Conservation (phyloP, 2,329 filamentous ascomycete genomes). For the Ceratocystis variospora region DNA sequence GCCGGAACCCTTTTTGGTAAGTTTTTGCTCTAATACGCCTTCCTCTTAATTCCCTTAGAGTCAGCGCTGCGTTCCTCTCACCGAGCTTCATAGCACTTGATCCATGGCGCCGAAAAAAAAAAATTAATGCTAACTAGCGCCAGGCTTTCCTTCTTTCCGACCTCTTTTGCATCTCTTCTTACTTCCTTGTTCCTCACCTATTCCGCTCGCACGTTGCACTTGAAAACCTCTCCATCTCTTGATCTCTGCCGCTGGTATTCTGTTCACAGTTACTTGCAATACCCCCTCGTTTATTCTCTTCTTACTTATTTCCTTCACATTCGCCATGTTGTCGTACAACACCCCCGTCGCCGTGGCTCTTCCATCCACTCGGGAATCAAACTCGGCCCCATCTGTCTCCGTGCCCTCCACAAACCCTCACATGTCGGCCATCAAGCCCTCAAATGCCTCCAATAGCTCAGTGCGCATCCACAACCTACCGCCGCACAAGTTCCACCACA, state of each 20-base stretch:
- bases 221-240: not conserved
- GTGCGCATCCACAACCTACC: slow-evolving; percentile 13
- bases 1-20: not conserved
- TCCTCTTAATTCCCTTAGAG: not conserved
- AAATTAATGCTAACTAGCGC: not conserved
- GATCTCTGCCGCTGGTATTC: not conserved
- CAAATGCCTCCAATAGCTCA: not conserved
- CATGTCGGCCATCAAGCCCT: slow-evolving; percentile 14
- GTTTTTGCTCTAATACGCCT: not conserved
- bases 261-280: not conserved
- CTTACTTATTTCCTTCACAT: not conserved
- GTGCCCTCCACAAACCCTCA: slow-evolving; percentile 4
- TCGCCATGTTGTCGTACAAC: slow-evolving; percentile 39
- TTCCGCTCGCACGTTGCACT: not conserved
- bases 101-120: slow-evolving; percentile 6
- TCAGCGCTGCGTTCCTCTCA: not conserved
- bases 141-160: not conserved
- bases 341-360: slow-evolving; percentile 29
- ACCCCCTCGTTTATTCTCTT: not conserved
- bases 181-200: not conserved
- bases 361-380: slow-evolving; percentile 10
- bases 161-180: not conserved
- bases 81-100: not conserved
- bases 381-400: slow-evolving; percentile 23
- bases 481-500: slow-evolving; percentile 43